Percentiles rank a stretch among this genome's conserved stretches.
Evolutionary conservation across 495 filamentous ascomycete genomes (phyloP).

Genomic region (Pseudoneurospora amorphoporcata): DNA sequence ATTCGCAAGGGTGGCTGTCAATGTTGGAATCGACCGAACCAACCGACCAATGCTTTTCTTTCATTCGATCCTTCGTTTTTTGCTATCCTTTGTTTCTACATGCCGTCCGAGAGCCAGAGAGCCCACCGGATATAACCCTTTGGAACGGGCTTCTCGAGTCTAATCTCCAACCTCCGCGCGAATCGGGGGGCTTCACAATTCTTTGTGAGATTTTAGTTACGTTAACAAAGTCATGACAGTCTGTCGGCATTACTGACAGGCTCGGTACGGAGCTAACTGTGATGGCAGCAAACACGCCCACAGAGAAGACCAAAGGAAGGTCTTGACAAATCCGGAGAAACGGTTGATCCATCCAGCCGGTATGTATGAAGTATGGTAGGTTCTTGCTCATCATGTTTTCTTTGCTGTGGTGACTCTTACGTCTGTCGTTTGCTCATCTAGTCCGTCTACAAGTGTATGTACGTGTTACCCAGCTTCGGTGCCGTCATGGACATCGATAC

Average conservation of each 20-base stretch:
- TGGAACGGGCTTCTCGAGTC: background rate
- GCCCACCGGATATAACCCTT: background rate
- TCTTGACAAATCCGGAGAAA: background rate
- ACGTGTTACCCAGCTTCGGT: background rate
- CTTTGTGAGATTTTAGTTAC: background rate
- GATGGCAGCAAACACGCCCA: background rate
- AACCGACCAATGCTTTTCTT: background rate
- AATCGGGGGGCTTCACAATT: background rate
- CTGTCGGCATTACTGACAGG: background rate
- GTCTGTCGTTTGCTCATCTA: background rate
- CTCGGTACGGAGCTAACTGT: background rate
- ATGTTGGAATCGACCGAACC: background rate
- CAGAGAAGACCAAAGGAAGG: too few relatives aligned
- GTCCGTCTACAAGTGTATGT: background rate
- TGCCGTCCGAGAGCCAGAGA: background rate
- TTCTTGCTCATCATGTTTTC: background rate
- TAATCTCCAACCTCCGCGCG: background rate
- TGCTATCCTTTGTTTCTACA: background rate
- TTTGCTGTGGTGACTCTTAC: background rate
- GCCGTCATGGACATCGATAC: background rate
- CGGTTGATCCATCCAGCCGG: background rate
- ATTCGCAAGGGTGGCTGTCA: background rate
- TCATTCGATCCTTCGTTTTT: background rate
- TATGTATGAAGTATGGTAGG: background rate
- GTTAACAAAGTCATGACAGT: background rate